Evolutionary conservation across 768 basidiomycete genomes (phyloP).

Genomic region (Sporobolomyces pararoseus): DNA sequence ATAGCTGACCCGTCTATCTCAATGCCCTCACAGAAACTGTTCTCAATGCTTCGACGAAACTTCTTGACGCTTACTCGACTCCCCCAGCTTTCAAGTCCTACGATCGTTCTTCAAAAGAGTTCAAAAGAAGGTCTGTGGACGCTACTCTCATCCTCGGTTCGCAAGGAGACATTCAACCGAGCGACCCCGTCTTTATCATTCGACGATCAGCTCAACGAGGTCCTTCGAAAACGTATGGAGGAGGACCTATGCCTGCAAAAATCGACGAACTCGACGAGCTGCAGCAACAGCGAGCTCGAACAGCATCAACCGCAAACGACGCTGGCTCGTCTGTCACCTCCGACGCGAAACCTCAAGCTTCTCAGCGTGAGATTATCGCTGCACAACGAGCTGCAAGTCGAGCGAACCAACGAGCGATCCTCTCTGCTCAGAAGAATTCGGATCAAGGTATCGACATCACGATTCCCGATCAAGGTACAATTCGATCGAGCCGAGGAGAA

Average conservation of each 20-base stretch:
- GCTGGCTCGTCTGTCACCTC: neutral
- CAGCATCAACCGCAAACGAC: neutral
- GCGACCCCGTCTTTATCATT: constrained; percentile 73
- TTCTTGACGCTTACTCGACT: constrained; percentile 68
- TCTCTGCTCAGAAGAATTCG: constrained; percentile 78
- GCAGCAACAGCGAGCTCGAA: constrained; percentile 10
- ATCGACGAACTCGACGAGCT: constrained; percentile 38
- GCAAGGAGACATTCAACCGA: constrained; percentile 67
- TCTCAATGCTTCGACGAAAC: constrained; percentile 71
- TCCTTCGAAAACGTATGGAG: constrained; percentile 46
- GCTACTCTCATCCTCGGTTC: constrained; percentile 66
- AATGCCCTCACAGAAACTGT: no score
- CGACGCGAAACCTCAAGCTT: neutral
- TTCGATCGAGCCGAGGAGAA: constrained; percentile 71
- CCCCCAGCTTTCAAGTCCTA: constrained; percentile 68
- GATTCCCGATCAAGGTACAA: constrained; percentile 74
- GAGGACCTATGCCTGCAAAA: constrained; percentile 23
- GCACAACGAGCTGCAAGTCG: constrained; percentile 82
- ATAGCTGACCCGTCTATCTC: no score
- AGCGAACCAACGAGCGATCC: constrained; percentile 78
- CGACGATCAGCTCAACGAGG: constrained; percentile 55
- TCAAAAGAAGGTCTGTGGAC: constrained; percentile 83
- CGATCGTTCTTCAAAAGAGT: constrained; percentile 60
- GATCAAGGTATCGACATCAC: constrained; percentile 83
- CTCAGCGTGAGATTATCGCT: constrained; percentile 80